phyloP scores from a whole-genome alignment of 768 basidiomycete genomes.

The Boletus reticuloceps region DNA sequence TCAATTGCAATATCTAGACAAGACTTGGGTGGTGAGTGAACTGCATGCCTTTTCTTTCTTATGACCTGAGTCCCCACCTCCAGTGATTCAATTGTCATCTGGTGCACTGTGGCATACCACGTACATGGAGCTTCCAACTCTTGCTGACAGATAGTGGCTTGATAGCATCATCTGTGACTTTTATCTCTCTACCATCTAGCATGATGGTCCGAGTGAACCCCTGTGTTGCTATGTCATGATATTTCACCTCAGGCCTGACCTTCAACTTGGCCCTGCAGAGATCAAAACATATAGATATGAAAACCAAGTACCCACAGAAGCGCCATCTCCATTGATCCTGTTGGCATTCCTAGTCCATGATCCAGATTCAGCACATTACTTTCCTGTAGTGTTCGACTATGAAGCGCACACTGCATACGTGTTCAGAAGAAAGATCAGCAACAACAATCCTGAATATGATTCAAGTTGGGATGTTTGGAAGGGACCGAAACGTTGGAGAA shows the following conservation, averaged over 20 bases:
- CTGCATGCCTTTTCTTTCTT: too few species aligned
- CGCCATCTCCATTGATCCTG: background rate
- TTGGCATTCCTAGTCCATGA: background rate
- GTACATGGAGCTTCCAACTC: background rate
- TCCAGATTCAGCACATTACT: background rate
- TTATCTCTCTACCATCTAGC: slow-evolving; percentile 2
- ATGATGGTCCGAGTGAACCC: background rate
- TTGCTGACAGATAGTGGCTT: background rate
- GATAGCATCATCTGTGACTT: slow-evolving; percentile 1
- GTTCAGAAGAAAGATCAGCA: background rate
- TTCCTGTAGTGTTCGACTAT: background rate
- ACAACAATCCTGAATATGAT: background rate
- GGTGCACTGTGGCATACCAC: slow-evolving; percentile 1
- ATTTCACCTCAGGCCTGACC: background rate
- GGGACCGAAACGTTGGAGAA: background rate
- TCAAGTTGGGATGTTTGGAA: background rate
- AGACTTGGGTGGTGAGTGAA: too few species aligned
- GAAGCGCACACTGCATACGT: background rate
- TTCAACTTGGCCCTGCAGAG: too few species aligned
- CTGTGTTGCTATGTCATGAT: background rate
- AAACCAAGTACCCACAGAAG: background rate
- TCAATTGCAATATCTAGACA: too few species aligned
- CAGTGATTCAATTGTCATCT: background rate
- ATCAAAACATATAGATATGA: too few species aligned
- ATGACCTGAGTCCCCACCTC: too few species aligned